These are phyloP conservation scores for Irpex sp. DNA, from an alignment of 1,284 basidiomycete species.

Conservation along the genomic window DNA sequence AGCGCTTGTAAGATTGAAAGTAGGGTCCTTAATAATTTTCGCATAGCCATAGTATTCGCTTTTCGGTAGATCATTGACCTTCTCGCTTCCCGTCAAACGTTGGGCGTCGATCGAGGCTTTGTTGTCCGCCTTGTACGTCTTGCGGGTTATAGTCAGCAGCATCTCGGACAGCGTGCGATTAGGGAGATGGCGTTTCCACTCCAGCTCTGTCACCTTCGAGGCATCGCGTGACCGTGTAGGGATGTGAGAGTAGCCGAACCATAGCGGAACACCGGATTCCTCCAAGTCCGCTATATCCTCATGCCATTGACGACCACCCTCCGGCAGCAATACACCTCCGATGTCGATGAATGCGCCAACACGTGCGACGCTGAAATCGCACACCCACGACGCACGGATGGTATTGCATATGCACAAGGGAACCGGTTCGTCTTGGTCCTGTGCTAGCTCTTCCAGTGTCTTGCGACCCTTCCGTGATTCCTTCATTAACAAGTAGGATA, in stretches of 20 bases:
- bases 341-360: background rate
- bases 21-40: background rate
- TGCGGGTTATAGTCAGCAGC: background rate
- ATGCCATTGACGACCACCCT: background rate
- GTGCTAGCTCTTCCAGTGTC: background rate
- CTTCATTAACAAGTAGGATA: background rate
- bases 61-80: background rate
- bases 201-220: background rate
- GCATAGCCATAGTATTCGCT: background rate
- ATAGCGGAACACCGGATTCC: background rate
- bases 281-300: background rate
- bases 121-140: background rate
- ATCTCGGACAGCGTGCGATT: background rate
- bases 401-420: background rate
- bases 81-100: background rate
- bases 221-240: no score
- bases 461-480: background rate
- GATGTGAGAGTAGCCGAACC: background rate
- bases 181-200: background rate
- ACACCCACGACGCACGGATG: background rate
- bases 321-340: background rate
- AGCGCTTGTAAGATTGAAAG: no score
- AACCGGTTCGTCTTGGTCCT: background rate
- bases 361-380: background rate
- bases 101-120: background rate